These are phyloP conservation scores for Pseudopithomyces chartarum DNA, from an alignment of 2,329 filamentous ascomycete genomes.

Conservation along the genomic window DNA sequence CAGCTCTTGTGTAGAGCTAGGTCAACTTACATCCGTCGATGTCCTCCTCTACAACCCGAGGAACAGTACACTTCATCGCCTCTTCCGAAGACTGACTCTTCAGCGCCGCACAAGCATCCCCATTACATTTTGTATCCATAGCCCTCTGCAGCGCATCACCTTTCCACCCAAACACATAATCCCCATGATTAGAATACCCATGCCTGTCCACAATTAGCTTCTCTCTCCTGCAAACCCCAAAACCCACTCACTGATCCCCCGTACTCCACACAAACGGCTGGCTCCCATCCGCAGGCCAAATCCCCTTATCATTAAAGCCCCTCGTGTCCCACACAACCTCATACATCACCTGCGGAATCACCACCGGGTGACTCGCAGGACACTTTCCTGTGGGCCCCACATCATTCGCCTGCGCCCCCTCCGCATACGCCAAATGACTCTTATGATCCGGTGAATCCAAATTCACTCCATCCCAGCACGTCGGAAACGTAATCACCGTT, in stretches of 20 bases:
- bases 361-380: slow-evolving; percentile 30
- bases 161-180: slow-evolving; percentile 40
- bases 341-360: slow-evolving; percentile 38
- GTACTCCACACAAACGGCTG: slow-evolving; percentile 35
- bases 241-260: slow-evolving; percentile 29
- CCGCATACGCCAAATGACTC: slow-evolving; percentile 65
- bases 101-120: slow-evolving; percentile 25
- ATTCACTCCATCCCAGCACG: slow-evolving; percentile 69
- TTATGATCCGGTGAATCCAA: slow-evolving; percentile 63
- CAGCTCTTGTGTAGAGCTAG: too few species aligned
- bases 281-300: slow-evolving; percentile 28
- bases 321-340: slow-evolving; percentile 37
- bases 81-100: slow-evolving; percentile 28
- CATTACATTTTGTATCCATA: slow-evolving; percentile 31
- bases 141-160: slow-evolving; percentile 35
- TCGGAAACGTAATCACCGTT: slow-evolving; percentile 72
- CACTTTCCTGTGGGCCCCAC: slow-evolving; percentile 34
- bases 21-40: slow-evolving; percentile 33
- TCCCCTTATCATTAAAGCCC: slow-evolving; percentile 20
- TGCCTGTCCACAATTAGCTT: slow-evolving; percentile 10
- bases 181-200: slow-evolving; percentile 34
- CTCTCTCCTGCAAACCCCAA: not conserved
- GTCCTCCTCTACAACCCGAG: slow-evolving; percentile 24
- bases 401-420: slow-evolving; percentile 20
- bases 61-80: slow-evolving; percentile 31